These are phyloP conservation scores for Sclerotinia sclerotiorum DNA, from an alignment of 2,329 filamentous ascomycete genomes.

Conservation along the genomic window DNA sequence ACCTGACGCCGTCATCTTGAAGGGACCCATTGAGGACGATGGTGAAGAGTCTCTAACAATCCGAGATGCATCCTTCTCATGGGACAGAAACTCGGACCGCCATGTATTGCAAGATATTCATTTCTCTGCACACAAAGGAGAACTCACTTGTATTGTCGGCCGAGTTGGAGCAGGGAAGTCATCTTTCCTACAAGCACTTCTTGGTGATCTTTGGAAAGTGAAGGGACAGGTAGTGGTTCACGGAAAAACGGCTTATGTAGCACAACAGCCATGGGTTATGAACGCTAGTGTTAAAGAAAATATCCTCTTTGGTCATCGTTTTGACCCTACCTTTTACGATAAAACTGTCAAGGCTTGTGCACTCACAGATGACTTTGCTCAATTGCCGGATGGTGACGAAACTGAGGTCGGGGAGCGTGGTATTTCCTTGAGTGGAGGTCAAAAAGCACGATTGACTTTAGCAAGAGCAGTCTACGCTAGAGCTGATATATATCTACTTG, in stretches of 20 bases:
- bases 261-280: constrained; percentile 94
- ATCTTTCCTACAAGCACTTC: constrained; percentile 80
- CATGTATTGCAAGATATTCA: constrained; percentile 78
- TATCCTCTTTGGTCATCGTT: constrained; percentile 92
- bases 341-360: constrained; percentile 90
- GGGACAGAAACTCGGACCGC: constrained; percentile 78
- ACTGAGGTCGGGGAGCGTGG: constrained; percentile 96
- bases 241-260: constrained; percentile 85
- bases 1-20: constrained; percentile 70
- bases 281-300: constrained; percentile 97
- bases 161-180: constrained; percentile 95
- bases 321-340: constrained; percentile 92
- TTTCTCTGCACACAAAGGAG: constrained; percentile 86
- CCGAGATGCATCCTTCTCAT: constrained; percentile 85
- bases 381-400: constrained; percentile 91
- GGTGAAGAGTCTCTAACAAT: constrained; percentile 87
- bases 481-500: constrained; percentile 92
- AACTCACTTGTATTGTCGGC: constrained; percentile 89
- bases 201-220: constrained; percentile 90
- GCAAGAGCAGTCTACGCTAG: constrained; percentile 94
- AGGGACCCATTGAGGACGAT: constrained; percentile 67
- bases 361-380: constrained; percentile 83
- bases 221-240: constrained; percentile 80
- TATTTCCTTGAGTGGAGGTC: constrained; percentile 92
- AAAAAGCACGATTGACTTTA: constrained; percentile 90